These are phyloP conservation scores for Clitopilus passeckerianus DNA, from an alignment of 768 basidiomycete species.

Conservation along the genomic window DNA sequence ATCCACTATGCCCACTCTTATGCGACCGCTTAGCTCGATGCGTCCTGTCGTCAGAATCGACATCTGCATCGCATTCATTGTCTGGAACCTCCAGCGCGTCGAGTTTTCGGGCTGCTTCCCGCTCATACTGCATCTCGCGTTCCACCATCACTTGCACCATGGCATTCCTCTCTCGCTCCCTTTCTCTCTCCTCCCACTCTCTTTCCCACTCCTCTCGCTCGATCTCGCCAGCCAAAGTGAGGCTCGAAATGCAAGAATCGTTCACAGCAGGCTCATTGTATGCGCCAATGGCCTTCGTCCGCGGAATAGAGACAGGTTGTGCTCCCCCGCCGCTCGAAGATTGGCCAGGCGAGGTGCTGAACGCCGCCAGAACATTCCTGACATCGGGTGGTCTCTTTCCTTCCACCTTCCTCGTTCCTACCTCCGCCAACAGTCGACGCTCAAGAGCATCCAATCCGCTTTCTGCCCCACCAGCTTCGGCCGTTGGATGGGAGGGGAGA, in stretches of 20 bases:
- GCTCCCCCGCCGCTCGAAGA: slow-evolving; percentile 7
- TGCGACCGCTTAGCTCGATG: slow-evolving; percentile 27
- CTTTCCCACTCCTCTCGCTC: slow-evolving; percentile 19
- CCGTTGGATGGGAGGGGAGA: slow-evolving; percentile 1
- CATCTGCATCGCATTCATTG: slow-evolving; percentile 17
- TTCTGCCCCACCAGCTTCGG: slow-evolving; percentile 23
- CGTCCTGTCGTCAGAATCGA: slow-evolving; percentile 36
- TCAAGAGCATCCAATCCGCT: slow-evolving; percentile 74
- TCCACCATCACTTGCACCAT: slow-evolving; percentile 15
- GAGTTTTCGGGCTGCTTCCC: slow-evolving; percentile 6
- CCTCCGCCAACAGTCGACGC: slow-evolving; percentile 59
- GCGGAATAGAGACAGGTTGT: slow-evolving; percentile 30
- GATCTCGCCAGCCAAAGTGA: slow-evolving; percentile 36
- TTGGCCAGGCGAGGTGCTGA: neutral
- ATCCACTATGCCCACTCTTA: slow-evolving; percentile 9
- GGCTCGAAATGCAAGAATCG: slow-evolving; percentile 53
- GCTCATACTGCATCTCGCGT: slow-evolving; percentile 18
- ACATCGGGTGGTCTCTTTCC: slow-evolving; percentile 25
- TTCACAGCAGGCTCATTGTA: slow-evolving; percentile 16
- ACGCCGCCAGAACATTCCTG: slow-evolving; percentile 16
- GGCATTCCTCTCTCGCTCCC: slow-evolving; percentile 2
- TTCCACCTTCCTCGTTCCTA: slow-evolving; percentile 59
- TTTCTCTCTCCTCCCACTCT: slow-evolving; percentile 7
- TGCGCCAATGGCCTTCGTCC: slow-evolving; percentile 25
- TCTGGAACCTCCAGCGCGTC: slow-evolving; percentile 4